Conservation (phyloP, 768 basidiomycete genomes). For the Neoboletus magnificus region DNA sequence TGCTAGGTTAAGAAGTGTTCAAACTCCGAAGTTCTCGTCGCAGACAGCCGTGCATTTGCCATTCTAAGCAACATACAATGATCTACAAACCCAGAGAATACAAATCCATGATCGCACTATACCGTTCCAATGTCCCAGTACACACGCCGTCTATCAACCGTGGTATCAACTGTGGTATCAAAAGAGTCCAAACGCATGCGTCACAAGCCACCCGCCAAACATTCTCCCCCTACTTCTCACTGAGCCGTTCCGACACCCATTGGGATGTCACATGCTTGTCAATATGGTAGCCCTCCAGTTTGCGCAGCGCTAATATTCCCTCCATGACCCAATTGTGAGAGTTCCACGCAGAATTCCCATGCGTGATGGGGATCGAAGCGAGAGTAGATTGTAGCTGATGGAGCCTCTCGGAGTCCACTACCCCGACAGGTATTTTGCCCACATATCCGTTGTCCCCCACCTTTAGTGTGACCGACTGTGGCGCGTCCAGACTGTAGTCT, state of each 20-base stretch:
- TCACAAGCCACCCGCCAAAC: slow-evolving; percentile 4
- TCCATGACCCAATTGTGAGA: slow-evolving; percentile 33
- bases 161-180: slow-evolving; percentile 29
- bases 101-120: slow-evolving; percentile 18
- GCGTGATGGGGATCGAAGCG: slow-evolving; percentile 23
- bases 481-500: slow-evolving; percentile 31
- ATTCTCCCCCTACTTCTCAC: slow-evolving; percentile 21
- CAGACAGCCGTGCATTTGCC: slow-evolving; percentile 6
- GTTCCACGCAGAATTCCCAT: slow-evolving; percentile 28
- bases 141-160: slow-evolving; percentile 15
- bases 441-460: slow-evolving; percentile 28
- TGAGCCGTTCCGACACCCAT: slow-evolving; percentile 29
- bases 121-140: slow-evolving; percentile 20
- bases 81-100: slow-evolving; percentile 22
- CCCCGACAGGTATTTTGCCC: slow-evolving; percentile 22
- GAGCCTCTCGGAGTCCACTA: slow-evolving; percentile 28
- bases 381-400: slow-evolving; percentile 29
- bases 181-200: slow-evolving; percentile 7
- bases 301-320: slow-evolving; percentile 27
- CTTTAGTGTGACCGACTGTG: slow-evolving; percentile 32
- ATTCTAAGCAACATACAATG: slow-evolving; percentile 10
- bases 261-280: slow-evolving; percentile 30
- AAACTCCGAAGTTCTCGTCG: slow-evolving; percentile 14
- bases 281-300: slow-evolving; percentile 26
- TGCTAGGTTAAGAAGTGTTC: slow-evolving; percentile 17